Evolutionary conservation across 2,329 filamentous ascomycete genomes (phyloP), one percentile per base, ranked within the genome.

Genomic region (Fusarium sp.): DNA sequence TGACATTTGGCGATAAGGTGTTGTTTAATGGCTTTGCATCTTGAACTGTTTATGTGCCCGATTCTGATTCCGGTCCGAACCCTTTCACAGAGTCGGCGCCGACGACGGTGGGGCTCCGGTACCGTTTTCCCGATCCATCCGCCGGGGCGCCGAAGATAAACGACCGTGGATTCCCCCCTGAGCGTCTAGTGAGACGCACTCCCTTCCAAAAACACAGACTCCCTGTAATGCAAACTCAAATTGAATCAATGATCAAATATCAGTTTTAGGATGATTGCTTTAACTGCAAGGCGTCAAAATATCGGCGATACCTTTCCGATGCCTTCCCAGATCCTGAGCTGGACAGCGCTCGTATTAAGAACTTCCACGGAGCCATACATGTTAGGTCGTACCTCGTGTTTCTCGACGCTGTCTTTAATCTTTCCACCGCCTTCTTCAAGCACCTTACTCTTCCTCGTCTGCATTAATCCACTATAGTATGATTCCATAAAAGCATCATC

Each of bases 271-370:
- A 9, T 48, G 27, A 14, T 48, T 18, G 15, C 19, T 48, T 16
- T 9, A 16, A n/a, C 19, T n/a, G 27, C 27, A 7, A n/a, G 45
- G 27, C 21, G 10, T 48, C 27, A n/a, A 48, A 27, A 31, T 31
- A 31, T 18, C 7, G 39, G 27, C 11, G 41, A 18, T 41, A 60
- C n/a, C 16, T 35, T 60, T 19, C 60, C 42, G 29, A 48, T 12
- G 6, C 41, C 42, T 15, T 48, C 10, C 60, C 60, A 60, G 12
- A 33, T 16, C 37, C 14, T 59, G 27, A 35, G 41, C 54, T 63
- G 46, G 7, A 39, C 33, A 2, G 27, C 4, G 3, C 46, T 38
- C 4, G 58, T 52, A 35, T 19, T 31, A 0, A 62, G 45, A 3
- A 62, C 29, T 5, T n/a, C 10, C 3, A 21, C 38, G 29, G 21